Evolutionary conservation across 305 asterid species (phyloP), one percentile per base, ranked within the genome.

Genomic region (Plantago coronopus): DNA sequence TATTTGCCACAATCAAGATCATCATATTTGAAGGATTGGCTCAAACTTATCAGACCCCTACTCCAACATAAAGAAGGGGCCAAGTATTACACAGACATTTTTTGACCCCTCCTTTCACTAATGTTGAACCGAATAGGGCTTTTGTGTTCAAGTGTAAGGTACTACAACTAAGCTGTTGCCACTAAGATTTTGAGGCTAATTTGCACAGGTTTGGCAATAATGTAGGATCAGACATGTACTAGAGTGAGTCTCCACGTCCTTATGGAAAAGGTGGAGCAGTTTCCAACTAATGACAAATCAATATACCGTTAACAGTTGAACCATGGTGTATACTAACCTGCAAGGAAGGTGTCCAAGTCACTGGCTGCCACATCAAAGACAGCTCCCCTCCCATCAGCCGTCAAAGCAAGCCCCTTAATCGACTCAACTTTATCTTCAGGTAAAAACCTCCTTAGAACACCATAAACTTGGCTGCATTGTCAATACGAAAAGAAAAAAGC

Each of bases 341-440:
- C 54, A 44, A 93, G 84, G 73, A 87, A 87, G 9, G 62, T 29
- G 57, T 82, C 94, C 48, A 89, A 73, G 72, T 89, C 96, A 23
- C 77, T 75, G 5, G 68, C 56, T 68, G 88, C 76, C 54, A 93
- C 95, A 69, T 93, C 99, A 69, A 93, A 93, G 53, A 93, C 94
- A 0, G 95, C 95, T 0, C 91, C 97, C 50, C 72, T 87, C 21
- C 95, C 97, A 54, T 93, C 96, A 19, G 84, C 89, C 2, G 95
- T 87, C 81, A 93, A 66, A 48, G 97, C 69, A 70, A 93, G 86
- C 53, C 96, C 97, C 77, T 80, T 82, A 49, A 89, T 73, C 44
- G 95, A 87, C 62, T 87, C 91, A 14, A 87, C 95, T 72, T 81
- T 89, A 0, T 81, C 91, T 69, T 87, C 99, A 12, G 94, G 91